Base-by-base conservation (phyloP, 2,329 filamentous ascomycete species). In the Aspergillaceae sp. region DNA sequence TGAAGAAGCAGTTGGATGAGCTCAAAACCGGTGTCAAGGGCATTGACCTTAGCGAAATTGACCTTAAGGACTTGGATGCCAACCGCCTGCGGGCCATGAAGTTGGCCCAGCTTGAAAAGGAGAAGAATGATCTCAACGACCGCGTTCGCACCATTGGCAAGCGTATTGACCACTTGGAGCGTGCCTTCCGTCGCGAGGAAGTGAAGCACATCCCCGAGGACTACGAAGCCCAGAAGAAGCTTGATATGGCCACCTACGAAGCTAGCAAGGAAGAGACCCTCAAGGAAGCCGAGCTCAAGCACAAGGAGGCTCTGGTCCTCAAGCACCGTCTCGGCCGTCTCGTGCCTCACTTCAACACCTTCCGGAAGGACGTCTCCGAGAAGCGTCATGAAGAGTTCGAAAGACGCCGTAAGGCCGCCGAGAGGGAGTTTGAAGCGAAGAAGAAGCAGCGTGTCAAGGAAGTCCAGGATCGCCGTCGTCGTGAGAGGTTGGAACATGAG, bases 41-140 rank as follows among this genome's bases (percentile, higher is more conserved):
- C 47, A 84, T 96, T 51, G 88, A 89, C 58, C 71, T 87, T 47
- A 83, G 86, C 47, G 72, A 74, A 56, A 60, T 75, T 46, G 82
- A 96, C 59, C 76, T 96, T 46, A 84, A 92, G 51, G 87, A 87
- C 54, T 79, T 96, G 47, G 90, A 97, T 69, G 87, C 83, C 67
- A 89, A 88, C 68, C 84, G 85, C 53, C 86, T 98, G 58, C 90
- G 92, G 66, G 85, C 87, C 56, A 85, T 98, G 73, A 97, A 97
- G 77, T 80, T 98, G 48, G 86, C 87, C 50, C 91, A 95, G 70
- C 80, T 98, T 7, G 92, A 97, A 73, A 90, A 91, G 59, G 92
- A 97, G 76, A 98, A 97, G 84, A 94, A 91, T 62, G 89, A 92
- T 63, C 83, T 96, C 56, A 87, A 86, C 53, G 89, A 96, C 71